Evolutionary conservation across 306 rosid genomes (phyloP).

Genomic region (Vachellia pachyceras): DNA sequence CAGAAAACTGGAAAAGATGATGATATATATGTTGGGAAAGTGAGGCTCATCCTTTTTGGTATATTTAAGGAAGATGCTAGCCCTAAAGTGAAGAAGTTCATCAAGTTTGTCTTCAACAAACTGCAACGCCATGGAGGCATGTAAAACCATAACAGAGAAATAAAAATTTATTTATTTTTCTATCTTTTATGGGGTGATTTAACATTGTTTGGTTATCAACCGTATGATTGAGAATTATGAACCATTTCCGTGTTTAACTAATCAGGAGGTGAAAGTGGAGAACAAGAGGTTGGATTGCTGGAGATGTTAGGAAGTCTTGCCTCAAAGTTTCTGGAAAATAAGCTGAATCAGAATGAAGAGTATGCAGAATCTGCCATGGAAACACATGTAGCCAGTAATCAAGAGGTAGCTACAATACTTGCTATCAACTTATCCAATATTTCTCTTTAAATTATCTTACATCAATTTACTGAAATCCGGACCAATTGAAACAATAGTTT

Average conservation of each 20-base stretch:
- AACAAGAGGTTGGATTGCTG: conserved; percentile 48
- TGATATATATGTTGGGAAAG: conserved; percentile 71
- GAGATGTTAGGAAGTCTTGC: conserved; percentile 59
- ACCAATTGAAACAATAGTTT: no score
- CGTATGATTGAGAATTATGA: neutral
- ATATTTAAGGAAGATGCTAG: conserved; percentile 74
- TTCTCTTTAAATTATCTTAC: neutral
- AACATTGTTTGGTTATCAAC: neutral
- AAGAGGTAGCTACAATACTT: conserved; percentile 39
- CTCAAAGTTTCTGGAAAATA: conserved; percentile 52
- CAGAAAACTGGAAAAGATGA: conserved; percentile 42
- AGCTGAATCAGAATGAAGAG: conserved; percentile 52
- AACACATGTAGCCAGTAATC: conserved; percentile 45
- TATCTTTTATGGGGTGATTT: neutral
- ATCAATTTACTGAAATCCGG: no score
- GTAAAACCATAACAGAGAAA: neutral
- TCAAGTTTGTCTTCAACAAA: conserved; percentile 59
- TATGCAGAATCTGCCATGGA: conserved; percentile 52
- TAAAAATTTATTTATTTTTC: neutral
- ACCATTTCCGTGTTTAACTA: neutral
- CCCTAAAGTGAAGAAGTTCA: conserved; percentile 83
- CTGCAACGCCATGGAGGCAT: conserved; percentile 38
- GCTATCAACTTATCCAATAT: neutral
- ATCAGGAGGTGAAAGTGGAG: conserved; percentile 37
- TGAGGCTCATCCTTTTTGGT: conserved; percentile 68